phyloP scores from a whole-genome alignment of 2,329 filamentous ascomycete species.

The Rhynchosporium agropyri region DNA sequence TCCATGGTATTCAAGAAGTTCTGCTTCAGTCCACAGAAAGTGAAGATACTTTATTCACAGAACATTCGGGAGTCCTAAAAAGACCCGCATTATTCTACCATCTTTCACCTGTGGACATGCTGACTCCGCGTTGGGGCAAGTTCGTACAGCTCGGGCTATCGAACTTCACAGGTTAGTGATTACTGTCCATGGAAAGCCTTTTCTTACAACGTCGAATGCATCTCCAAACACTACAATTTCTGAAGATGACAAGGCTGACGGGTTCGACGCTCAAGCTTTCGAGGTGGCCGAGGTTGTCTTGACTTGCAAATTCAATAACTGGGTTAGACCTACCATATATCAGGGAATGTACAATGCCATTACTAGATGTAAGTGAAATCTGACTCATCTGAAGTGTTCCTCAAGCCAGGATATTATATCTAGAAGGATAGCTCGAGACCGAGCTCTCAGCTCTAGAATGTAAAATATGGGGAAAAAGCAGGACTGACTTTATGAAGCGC shows the following conservation, averaged over 20 bases:
- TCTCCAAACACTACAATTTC: neutral
- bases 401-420: no score
- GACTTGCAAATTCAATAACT: conserved; percentile 30
- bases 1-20: no score
- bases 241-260: neutral
- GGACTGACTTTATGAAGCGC: conserved; percentile 41
- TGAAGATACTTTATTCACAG: neutral
- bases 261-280: conserved; percentile 53
- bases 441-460: no score
- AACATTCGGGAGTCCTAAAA: neutral
- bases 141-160: conserved; percentile 73
- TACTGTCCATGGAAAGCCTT: no score
- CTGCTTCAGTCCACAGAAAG: no score
- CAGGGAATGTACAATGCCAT: conserved; percentile 89
- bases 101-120: neutral
- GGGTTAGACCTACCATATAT: conserved; percentile 70
- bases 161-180: conserved; percentile 65
- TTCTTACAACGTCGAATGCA: neutral
- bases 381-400: no score
- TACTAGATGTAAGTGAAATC: conserved; percentile 53
- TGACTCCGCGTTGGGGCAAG: conserved; percentile 56
- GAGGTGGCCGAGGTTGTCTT: conserved; percentile 86
- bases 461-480: no score
- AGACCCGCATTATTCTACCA: neutral
- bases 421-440: no score